Evolutionary conservation across 129 eudicot species (phyloP).

Genomic region (Centaurea solstitialis): DNA sequence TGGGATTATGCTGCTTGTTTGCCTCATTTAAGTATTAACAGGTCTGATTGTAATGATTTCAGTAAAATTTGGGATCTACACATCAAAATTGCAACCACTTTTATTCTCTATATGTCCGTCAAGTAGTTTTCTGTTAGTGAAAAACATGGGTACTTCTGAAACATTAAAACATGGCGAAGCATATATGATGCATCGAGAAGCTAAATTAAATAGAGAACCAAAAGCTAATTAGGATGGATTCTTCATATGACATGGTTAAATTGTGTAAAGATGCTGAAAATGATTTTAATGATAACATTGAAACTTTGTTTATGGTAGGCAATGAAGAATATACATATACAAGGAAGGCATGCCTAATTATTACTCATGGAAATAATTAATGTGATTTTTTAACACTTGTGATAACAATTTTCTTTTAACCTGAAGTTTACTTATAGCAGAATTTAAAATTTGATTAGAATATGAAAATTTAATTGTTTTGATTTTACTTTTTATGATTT

Average conservation of each 20-base stretch:
- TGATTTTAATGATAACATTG: constrained; percentile 47
- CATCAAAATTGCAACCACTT: not conserved
- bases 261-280: constrained; percentile 67
- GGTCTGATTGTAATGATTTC: not conserved
- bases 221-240: constrained; percentile 90
- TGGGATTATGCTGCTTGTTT: not conserved
- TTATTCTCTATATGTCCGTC: no score
- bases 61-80: not conserved
- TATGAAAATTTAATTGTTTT: no score
- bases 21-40: not conserved
- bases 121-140: not conserved
- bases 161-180: constrained; percentile 6
- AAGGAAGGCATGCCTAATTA: constrained; percentile 60
- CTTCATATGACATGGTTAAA: constrained; percentile 79
- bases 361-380: not conserved
- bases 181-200: constrained; percentile 58
- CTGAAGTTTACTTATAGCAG: no score
- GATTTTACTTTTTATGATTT: no score
- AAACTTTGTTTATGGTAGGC: constrained; percentile 77
- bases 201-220: constrained; percentile 62
- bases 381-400: no score
- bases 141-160: not conserved
- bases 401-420: no score
- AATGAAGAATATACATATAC: constrained; percentile 93
- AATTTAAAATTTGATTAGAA: no score